phyloP scores from a whole-genome alignment of 441 rosid genomes.

The Croton laevigatus region DNA sequence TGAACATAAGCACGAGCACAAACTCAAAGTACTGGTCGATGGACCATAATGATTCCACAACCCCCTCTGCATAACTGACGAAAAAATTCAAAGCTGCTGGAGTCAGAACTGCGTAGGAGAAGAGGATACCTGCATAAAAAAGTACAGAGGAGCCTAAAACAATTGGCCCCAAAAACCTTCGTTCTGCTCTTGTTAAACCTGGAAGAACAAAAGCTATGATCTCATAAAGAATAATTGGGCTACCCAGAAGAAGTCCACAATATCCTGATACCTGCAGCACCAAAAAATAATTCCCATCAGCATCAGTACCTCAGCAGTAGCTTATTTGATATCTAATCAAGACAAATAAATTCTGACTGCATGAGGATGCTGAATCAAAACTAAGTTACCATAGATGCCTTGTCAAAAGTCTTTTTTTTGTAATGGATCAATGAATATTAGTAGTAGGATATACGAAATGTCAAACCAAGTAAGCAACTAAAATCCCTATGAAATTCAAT shows the following conservation, averaged over 20 bases:
- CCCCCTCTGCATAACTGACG: conserved; percentile 90
- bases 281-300: conserved; percentile 8
- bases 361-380: neutral
- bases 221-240: conserved; percentile 87
- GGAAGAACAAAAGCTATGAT: conserved; percentile 97
- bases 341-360: neutral
- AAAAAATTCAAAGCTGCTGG: conserved; percentile 97
- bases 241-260: conserved; percentile 90
- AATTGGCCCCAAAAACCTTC: conserved; percentile 89
- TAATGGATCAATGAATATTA: neutral
- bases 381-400: neutral
- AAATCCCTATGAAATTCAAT: neutral
- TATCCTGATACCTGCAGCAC: conserved; percentile 86
- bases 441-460: neutral
- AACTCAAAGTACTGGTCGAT: conserved; percentile 98
- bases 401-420: neutral
- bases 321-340: conserved; percentile 11
- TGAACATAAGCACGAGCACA: conserved; percentile 96
- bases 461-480: neutral
- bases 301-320: conserved; percentile 12
- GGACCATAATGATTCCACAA: conserved; percentile 92
- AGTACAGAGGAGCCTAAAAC: conserved; percentile 88
- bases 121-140: conserved; percentile 76
- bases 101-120: conserved; percentile 77
- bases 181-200: conserved; percentile 81